phyloP scores from a whole-genome alignment of 129 eudicot genomes.

The Pseudognaphalium luteoalbum region DNA sequence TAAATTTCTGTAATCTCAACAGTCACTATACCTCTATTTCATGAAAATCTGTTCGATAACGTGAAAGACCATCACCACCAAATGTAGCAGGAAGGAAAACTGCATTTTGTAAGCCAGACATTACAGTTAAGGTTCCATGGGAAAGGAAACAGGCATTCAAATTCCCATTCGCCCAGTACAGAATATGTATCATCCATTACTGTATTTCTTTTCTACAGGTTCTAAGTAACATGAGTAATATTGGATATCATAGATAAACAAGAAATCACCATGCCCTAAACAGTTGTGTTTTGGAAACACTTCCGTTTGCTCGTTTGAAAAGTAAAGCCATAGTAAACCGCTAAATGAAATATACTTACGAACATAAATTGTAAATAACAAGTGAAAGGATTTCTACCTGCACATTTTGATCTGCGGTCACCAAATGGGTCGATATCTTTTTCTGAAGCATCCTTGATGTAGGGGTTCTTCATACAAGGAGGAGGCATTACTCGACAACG shows the following conservation, averaged over 20 bases:
- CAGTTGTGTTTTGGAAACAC: neutral
- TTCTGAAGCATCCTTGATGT: slow-evolving; percentile 51
- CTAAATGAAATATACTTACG: no score
- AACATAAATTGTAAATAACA: neutral
- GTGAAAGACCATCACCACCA: slow-evolving; percentile 81
- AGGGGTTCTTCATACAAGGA: slow-evolving; percentile 88
- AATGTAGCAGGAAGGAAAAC: slow-evolving; percentile 50
- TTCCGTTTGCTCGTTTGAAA: no score
- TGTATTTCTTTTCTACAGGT: neutral
- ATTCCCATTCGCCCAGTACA: slow-evolving; percentile 2
- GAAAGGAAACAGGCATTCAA: neutral
- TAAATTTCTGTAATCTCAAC: neutral
- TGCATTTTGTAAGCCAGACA: slow-evolving; percentile 25
- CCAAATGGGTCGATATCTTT: slow-evolving; percentile 69
- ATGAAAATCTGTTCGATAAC: slow-evolving; percentile 81
- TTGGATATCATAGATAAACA: neutral
- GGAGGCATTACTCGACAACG: slow-evolving; percentile 94
- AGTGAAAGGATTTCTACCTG: slow-evolving; percentile 47
- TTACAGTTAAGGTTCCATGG: neutral
- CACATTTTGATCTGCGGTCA: slow-evolving; percentile 73
- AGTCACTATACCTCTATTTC: slow-evolving; percentile 66
- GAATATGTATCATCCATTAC: neutral
- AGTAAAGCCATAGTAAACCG: no score
- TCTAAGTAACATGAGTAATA: neutral
- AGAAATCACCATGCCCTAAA: neutral